Base-by-base conservation (phyloP, 2,329 filamentous ascomycete genomes). In the Plenodomus tracheiphilus region DNA sequence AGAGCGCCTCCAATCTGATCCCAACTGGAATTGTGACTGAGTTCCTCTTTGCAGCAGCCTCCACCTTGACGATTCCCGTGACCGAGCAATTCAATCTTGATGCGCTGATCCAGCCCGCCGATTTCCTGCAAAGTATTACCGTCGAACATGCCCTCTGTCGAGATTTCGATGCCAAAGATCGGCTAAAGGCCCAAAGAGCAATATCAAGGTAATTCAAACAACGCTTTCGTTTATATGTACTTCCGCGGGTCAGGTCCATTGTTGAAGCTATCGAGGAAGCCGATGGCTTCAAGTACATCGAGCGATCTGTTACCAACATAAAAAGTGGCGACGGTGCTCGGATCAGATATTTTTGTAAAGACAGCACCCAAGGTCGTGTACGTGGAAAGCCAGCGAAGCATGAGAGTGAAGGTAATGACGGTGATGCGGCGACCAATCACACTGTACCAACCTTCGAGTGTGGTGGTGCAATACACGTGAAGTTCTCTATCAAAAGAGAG, bases 241-340 rank as follows among this genome's bases (percentile, higher is more conserved):
- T 55, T 30, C 58, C 22, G 40, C 40, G 17, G 16, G 21, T 19
- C 32, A 63, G 61, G 20, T 65, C 58, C 10, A 67, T 73, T 22
- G 52, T 72, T 19, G 58, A 62, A 35, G 52, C 62, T 7, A 61
- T 73, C 35, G 60, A 67, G 37, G 55, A 54, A 2, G 64, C 63
- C 4, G 70, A 73, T 47, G 63, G 65, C 1, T 73, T 69, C 58
- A 64, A 55, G 18, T 72, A 73, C 49, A 49, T 52, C 10, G 69
- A 73, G 44, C 64, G 68, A 21, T 61, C 63, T 21, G 65, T 62
- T 3, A 52, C 53, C 20, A 68, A 64, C 20, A 71, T 55, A 38
- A 62, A 62, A 8, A 58, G 61, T 15, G 54, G 52, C 6, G 67
- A 71, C 47, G 69, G 70, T 9, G 46, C 51, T 19, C 61, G 68